Base-by-base conservation (phyloP, 2,329 filamentous ascomycete species). In the Paraconiothyrium sp. region DNA sequence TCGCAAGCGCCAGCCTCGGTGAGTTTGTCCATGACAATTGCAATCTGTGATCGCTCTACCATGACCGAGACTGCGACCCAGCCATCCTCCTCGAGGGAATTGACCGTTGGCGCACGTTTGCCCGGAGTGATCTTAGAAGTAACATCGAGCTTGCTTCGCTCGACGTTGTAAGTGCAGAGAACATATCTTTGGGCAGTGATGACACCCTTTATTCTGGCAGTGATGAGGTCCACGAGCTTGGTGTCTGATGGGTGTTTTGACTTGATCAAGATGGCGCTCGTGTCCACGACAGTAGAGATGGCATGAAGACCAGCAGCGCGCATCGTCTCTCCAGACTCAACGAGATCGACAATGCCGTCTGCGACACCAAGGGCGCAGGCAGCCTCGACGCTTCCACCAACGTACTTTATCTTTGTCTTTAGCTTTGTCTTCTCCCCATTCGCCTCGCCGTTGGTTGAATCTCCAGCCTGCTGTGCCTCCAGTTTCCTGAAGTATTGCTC, bases 261-360 rank as follows among this genome's bases (percentile, higher is more conserved):
- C 83, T 94, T 94, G 84, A 99, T 94, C 61, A 99, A 86, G 51
- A 97, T 90, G 35, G 95, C 94, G 20, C 90, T 92, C 58, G 91
- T 94, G 60, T 93, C 89, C 55, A 97, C 86, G 30, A 99, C 93
- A 2, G 95, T 99, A 71, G 95, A 93, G 71, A 98, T 97, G 59
- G 94, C 90, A 81, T 93, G 94, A 54, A 99, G 86, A 27, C 95
- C 95, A 47, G 94, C 94, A 22, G 94, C 95, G 74, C 92, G 91
- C 95, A 99, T 99, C 0, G 95, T 99, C 81, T 98, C 94, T 59
- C 95, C 95, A 22, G 95, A 98, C 84, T 99, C 94, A 76, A 99
- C 95, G 60, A 99, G 89, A 82, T 99, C 95, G 50, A 99, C 93
- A 77, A 99, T 97, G 54, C 94, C 95, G 77, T 98, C 94, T 47